Evolutionary conservation across 768 basidiomycete genomes (phyloP).

Genomic region (Boletus subparvulus): DNA sequence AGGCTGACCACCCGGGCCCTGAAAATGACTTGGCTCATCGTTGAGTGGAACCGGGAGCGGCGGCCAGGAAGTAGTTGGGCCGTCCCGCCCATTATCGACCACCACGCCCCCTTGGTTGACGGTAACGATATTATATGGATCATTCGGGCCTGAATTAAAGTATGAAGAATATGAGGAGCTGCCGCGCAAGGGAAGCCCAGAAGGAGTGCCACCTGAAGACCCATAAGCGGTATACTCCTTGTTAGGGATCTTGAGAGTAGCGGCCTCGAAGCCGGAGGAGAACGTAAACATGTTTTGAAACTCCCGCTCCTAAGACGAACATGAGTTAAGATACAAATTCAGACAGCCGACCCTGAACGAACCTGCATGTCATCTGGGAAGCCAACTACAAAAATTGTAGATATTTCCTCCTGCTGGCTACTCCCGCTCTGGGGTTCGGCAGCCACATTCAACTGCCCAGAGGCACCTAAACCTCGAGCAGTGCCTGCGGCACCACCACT

Average conservation of each 20-base stretch:
- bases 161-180: slow-evolving; percentile 35
- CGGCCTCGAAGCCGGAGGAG: slow-evolving; percentile 92
- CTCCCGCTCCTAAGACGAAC: slow-evolving; percentile 79
- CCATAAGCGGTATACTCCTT: slow-evolving; percentile 82
- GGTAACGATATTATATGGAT: slow-evolving; percentile 82
- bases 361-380: slow-evolving; percentile 99
- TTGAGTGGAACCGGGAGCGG: slow-evolving; percentile 32
- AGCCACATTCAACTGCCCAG: slow-evolving; percentile 28
- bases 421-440: slow-evolving; percentile 24
- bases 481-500: slow-evolving; percentile 17
- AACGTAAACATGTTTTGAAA: slow-evolving; percentile 99
- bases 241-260: slow-evolving; percentile 96
- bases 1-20: slow-evolving; percentile 37
- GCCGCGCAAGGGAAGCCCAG: slow-evolving; percentile 36
- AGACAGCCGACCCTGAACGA: slow-evolving; percentile 31
- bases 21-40: slow-evolving; percentile 35
- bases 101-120: slow-evolving; percentile 81
- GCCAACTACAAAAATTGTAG: slow-evolving; percentile 96
- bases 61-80: slow-evolving; percentile 70
- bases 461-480: slow-evolving; percentile 29
- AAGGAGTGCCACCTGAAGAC: slow-evolving; percentile 38
- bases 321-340: slow-evolving; percentile 14
- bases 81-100: slow-evolving; percentile 76
- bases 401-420: slow-evolving; percentile 77
- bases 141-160: slow-evolving; percentile 56